Conservation (phyloP, 768 basidiomycete species). For the Lactifluus hygrophoroides region DNA sequence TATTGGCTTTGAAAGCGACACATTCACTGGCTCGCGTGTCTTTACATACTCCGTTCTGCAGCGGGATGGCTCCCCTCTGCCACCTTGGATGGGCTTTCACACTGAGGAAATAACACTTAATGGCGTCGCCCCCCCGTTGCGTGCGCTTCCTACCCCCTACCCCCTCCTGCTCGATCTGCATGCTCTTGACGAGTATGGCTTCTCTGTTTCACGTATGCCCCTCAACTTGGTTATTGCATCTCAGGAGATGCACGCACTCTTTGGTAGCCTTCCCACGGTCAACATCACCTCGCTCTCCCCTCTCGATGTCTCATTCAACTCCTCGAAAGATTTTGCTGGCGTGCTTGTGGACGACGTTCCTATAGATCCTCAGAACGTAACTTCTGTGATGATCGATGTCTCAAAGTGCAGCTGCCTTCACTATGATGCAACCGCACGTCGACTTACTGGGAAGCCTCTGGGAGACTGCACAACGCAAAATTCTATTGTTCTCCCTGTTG, state of each 20-base stretch:
- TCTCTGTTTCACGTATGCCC: slow-evolving; percentile 45
- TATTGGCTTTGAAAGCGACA: slow-evolving; percentile 67
- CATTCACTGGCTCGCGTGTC: slow-evolving; percentile 40
- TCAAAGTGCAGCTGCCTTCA: slow-evolving; percentile 49
- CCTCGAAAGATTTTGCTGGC: slow-evolving; percentile 51
- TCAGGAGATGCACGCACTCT: slow-evolving; percentile 53
- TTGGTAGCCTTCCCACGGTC: slow-evolving; percentile 46
- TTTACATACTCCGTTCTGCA: slow-evolving; percentile 58
- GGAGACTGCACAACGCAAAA: slow-evolving; percentile 29
- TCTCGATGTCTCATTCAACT: slow-evolving; percentile 45
- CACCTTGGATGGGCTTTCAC: slow-evolving; percentile 71
- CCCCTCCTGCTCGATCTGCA: slow-evolving; percentile 48
- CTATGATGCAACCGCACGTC: slow-evolving; percentile 47
- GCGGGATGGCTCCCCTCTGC: slow-evolving; percentile 61
- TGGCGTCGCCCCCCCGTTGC: slow-evolving; percentile 58
- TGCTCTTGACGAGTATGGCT: slow-evolving; percentile 68
- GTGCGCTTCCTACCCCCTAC: slow-evolving; percentile 32
- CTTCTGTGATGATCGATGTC: slow-evolving; percentile 48
- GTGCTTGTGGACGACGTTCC: slow-evolving; percentile 53
- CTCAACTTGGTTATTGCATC: slow-evolving; percentile 62
- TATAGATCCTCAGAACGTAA: slow-evolving; percentile 52
- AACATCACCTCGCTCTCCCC: slow-evolving; percentile 56
- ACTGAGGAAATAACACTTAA: slow-evolving; percentile 59
- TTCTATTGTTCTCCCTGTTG: slow-evolving; percentile 45
- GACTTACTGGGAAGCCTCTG: slow-evolving; percentile 60